A percentile compares a stretch with the other conserved stretches of the same genome.
phyloP scores from a whole-genome alignment of 345 rosid species.

The Erodium maritimum region DNA sequence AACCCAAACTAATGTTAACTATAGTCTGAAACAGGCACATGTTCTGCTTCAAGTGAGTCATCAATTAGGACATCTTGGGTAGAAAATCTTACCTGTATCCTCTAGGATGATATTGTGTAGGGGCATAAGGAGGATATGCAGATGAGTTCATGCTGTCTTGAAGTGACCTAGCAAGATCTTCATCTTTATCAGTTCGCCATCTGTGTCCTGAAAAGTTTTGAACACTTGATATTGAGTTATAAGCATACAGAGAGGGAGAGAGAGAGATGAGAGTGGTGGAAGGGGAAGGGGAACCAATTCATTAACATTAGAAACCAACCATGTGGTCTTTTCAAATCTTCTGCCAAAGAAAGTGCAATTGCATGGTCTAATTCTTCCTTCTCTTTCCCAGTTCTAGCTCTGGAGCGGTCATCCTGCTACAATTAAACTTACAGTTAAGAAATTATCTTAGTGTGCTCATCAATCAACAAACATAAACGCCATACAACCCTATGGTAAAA shows the following conservation, averaged over 20 bases:
- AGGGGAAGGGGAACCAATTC: neutral
- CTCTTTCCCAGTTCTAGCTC: constrained; percentile 32
- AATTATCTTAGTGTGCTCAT: neutral
- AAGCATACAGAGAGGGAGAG: neutral
- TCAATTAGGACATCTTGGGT: constrained; percentile 1
- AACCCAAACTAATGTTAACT: too few species aligned
- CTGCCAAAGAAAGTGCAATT: constrained; percentile 48
- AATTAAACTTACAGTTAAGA: neutral
- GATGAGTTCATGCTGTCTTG: constrained; percentile 32
- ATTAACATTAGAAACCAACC: constrained; percentile 20
- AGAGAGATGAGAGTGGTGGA: neutral
- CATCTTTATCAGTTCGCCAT: constrained; percentile 33
- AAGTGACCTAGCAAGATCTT: constrained; percentile 34
- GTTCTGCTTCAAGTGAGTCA: neutral
- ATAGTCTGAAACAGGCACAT: too few species aligned
- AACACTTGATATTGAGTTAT: neutral
- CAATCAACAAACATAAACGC: too few species aligned
- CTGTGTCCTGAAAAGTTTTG: constrained; percentile 32
- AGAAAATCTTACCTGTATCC: constrained; percentile 32
- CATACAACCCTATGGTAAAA: too few species aligned
- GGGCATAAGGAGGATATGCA: constrained; percentile 39
- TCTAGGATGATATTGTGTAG: constrained; percentile 31
- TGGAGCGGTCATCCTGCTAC: constrained; percentile 46
- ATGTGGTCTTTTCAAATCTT: constrained; percentile 45
- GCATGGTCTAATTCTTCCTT: constrained; percentile 64